Evolutionary conservation across 345 rosid species (phyloP).

Genomic region (Litchi chinensis): DNA sequence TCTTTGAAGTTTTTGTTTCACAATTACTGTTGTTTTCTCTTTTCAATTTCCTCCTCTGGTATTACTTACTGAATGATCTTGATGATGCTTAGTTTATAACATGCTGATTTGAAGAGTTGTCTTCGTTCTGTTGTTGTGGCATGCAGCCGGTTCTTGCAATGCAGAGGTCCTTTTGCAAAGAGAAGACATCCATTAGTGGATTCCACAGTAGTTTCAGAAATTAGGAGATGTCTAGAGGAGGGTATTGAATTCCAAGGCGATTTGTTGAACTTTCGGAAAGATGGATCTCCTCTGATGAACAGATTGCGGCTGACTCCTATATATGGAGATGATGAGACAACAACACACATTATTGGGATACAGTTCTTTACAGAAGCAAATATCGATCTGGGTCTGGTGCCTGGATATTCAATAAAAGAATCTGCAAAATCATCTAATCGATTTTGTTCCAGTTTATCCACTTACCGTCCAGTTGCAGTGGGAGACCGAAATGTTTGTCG

Average conservation of each 20-base stretch:
- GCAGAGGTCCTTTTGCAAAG: slow-evolving; percentile 93
- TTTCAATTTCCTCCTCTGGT: slow-evolving; percentile 3
- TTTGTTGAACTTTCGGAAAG: slow-evolving; percentile 82
- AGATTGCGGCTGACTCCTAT: slow-evolving; percentile 78
- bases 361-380: slow-evolving; percentile 80
- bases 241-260: slow-evolving; percentile 88
- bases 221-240: slow-evolving; percentile 78
- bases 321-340: slow-evolving; percentile 74
- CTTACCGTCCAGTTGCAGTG: slow-evolving; percentile 35
- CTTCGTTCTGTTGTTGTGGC: slow-evolving; percentile 26
- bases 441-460: slow-evolving; percentile 43
- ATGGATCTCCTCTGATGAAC: slow-evolving; percentile 81
- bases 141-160: slow-evolving; percentile 86
- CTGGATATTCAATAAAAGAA: slow-evolving; percentile 60
- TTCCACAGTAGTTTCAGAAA: slow-evolving; percentile 70
- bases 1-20: too few species aligned
- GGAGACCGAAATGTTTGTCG: slow-evolving; percentile 63
- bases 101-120: slow-evolving; percentile 15
- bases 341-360: slow-evolving; percentile 86
- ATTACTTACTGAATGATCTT: slow-evolving; percentile 3
- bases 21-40: background rate
- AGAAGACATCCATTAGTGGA: slow-evolving; percentile 87
- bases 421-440: slow-evolving; percentile 44
- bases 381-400: slow-evolving; percentile 78
- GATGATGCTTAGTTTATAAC: background rate